Base-by-base conservation (phyloP, 1,284 basidiomycete species). In the Rhodotorula sp. region DNA sequence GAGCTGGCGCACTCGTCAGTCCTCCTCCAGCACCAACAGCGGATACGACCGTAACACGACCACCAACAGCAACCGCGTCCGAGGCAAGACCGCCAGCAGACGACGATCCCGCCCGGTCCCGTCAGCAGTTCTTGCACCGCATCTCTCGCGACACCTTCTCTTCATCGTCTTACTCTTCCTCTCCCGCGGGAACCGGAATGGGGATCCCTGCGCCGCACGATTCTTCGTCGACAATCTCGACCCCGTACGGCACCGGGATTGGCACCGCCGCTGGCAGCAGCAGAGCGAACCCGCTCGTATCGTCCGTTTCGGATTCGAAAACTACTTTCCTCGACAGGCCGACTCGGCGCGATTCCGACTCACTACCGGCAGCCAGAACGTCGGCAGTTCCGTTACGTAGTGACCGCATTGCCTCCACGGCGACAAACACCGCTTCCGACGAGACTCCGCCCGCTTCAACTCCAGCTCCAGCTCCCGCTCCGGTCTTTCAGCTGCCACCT, bases 261-360 rank as follows among this genome's bases (percentile, higher is more conserved):
- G 22, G 22, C n/a, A 10, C 24, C 5, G 49, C 8, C 48, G 15
- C 17, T n/a, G 49, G 49, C 22, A 24, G 49, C 10, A 49, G 18
- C 15, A 22, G n/a, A 4, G 37, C 45, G n/a, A 12, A n/a, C 37
- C 56, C 4, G 22, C 8, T 24, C 22, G 57, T 26, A 12, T 24
- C 58, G 45, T 20, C 45, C 59, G 58, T 26, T 17, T 44, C 14
- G 57, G 14, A 10, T 15, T 45, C 42, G 42, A 14, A 15, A 14
- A 8, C 18, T 8, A 15, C 1, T 20, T 24, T 17, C n/a, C 44
- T 22, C 20, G n/a, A 20, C 22, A 2, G 37, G 12, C 30, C 54
- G 18, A 6, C 53, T 30, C 62, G 66, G 20, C 59, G 60, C 26
- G 66, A 67, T 37, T 59, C 60, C 49, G 66, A 68, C 24, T 51